These are phyloP conservation scores for Trichoderma guizhouense DNA, from an alignment of 2,329 filamentous ascomycete genomes.

Conservation along the genomic window DNA sequence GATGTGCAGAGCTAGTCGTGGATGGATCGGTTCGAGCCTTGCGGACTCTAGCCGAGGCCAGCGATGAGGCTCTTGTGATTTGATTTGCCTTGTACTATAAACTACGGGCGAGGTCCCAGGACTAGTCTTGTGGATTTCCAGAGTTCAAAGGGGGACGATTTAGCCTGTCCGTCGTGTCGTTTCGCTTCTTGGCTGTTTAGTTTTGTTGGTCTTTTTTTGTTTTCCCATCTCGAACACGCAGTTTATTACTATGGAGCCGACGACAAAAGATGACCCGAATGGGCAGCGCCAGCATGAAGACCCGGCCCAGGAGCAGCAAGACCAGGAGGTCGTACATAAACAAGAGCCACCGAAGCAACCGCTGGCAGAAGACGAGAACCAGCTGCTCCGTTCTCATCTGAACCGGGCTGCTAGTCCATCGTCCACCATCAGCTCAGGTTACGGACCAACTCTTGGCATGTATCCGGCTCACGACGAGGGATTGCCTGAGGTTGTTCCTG, in stretches of 20 bases:
- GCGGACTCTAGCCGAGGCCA: not conserved
- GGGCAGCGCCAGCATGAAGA: not conserved
- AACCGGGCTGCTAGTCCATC: not conserved
- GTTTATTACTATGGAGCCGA: not conserved
- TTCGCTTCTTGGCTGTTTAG: not conserved
- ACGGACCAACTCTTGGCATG: constrained; percentile 3
- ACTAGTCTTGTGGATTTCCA: not conserved
- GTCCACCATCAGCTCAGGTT: constrained; percentile 9
- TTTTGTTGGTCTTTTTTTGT: not conserved
- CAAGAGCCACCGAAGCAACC: not conserved
- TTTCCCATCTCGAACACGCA: not conserved
- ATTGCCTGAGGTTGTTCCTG: constrained; percentile 13
- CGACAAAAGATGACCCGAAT: not conserved
- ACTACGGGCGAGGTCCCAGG: not conserved
- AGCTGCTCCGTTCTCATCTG: not conserved
- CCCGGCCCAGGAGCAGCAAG: not conserved
- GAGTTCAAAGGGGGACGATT: not conserved
- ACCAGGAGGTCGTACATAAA: not conserved
- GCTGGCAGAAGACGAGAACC: not conserved
- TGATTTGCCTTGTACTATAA: not conserved
- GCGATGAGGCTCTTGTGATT: not conserved
- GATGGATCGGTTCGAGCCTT: not conserved
- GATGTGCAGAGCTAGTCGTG: not conserved
- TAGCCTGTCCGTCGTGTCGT: not conserved
- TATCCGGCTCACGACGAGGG: constrained; percentile 9